Base-by-base conservation (phyloP, 352 stramenopile species). In the Phytophthora quininea region DNA sequence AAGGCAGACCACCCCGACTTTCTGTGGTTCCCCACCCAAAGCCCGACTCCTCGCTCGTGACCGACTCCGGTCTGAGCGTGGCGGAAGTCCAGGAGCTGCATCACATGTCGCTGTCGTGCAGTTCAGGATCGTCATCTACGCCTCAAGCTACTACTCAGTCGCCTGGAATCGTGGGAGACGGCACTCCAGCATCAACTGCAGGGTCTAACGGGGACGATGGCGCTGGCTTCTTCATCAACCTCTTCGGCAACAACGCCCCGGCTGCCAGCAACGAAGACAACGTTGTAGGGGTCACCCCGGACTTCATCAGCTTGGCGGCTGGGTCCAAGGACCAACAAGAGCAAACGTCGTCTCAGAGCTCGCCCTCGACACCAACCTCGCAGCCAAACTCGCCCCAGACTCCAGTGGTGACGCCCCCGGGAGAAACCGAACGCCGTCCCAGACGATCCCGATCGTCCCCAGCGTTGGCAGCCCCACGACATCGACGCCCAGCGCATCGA, bases 1-100 rank as follows among this genome's bases (percentile, higher is more conserved):
- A 64, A 69, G 24, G 50, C 68, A 7, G 58, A 73, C 35, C 70
- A 81, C 51, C 62, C 70, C 1, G 73, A 79, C 31, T 81, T 81
- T 32, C 43, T 81, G 42, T 79, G 73, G 73, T 69, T 75, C 27
- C 50, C 72, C 2, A 79, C 56, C 2, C 8, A 11, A 79, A 76
- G 24, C 71, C 75, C 4, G 49, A 42, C 38, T 50, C 54, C 10
- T 51, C 61, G 35, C 38, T 40, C 8, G 62, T 80, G 40, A 74
- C 75, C 24, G 31, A 48, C 29, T 29, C 58, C 4, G 73, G 66
- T 29, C 24, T 76, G 8, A 81, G 64, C 59, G 69, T 67, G 51
- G 60, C 56, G 15, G 55, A 77, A 30, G 64, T 80, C 7, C 50
- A 61, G 29, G 53, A 69, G 11, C 56, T 80, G 5, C 42, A 71